A percentile compares a stretch with the other conserved stretches of the same genome.
These are phyloP conservation scores for Pinus albicaulis DNA, from an alignment of 75 land plant genomes.

Conservation along the genomic window DNA sequence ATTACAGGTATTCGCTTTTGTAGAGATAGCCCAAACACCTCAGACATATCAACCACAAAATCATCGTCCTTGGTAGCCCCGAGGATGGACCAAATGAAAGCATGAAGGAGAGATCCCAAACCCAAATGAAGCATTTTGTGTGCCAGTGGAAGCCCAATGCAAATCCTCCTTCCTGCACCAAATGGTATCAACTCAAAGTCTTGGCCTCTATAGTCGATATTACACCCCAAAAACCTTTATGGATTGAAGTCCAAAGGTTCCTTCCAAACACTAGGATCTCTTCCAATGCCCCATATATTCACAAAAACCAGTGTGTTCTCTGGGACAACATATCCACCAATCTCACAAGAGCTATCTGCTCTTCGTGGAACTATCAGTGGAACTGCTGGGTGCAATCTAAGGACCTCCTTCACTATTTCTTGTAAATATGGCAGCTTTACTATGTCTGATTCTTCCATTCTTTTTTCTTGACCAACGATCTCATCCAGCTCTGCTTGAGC, in stretches of 20 bases:
- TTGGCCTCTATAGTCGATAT: conserved; percentile 5
- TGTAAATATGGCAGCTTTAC: conserved; percentile 12
- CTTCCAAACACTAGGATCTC: conserved; percentile 10
- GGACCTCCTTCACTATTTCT: conserved; percentile 13
- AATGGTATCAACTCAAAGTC: conserved; percentile 5
- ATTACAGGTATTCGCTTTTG: not conserved
- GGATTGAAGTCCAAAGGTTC: conserved; percentile 6
- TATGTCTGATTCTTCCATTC: conserved; percentile 19
- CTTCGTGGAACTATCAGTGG: conserved; percentile 8
- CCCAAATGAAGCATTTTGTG: conserved; percentile 4
- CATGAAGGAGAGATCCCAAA: conserved; percentile 16
- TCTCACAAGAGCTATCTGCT: not conserved
- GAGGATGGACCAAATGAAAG: conserved; percentile 10
- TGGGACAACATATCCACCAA: conserved; percentile 6
- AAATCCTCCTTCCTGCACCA: conserved; percentile 10
- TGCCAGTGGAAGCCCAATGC: conserved; percentile 10
- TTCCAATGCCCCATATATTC: conserved; percentile 15
- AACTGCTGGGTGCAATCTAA: conserved; percentile 16
- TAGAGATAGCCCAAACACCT: not conserved
- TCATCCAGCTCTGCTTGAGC: conserved; percentile 14
- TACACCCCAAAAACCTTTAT: conserved; percentile 4
- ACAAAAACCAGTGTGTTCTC: conserved; percentile 3
- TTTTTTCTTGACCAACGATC: conserved; percentile 1
- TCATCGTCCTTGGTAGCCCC: not conserved
- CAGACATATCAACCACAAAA: not conserved